These are phyloP conservation scores for Boletales sp. DNA, from an alignment of 768 basidiomycete species.

Conservation along the genomic window DNA sequence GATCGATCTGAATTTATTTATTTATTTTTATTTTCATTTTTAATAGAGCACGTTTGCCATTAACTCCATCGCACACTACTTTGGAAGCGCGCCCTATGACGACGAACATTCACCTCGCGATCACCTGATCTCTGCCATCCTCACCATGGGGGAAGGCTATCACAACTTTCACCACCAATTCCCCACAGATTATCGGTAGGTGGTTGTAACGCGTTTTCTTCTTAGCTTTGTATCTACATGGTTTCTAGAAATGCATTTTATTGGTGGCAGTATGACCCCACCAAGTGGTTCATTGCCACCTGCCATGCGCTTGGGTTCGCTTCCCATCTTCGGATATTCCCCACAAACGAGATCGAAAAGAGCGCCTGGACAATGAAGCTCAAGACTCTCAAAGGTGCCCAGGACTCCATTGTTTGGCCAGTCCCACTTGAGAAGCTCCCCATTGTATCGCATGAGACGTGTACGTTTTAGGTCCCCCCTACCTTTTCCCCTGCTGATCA, in stretches of 20 bases:
- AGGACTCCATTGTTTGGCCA: constrained; percentile 66
- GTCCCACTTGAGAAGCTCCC: constrained; percentile 56
- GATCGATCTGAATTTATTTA: constrained; percentile 4
- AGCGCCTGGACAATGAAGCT: constrained; percentile 81
- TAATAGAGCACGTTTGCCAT: constrained; percentile 82
- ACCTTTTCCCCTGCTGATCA: not conserved
- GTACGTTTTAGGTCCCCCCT: constrained; percentile 40
- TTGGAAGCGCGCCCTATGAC: constrained; percentile 80
- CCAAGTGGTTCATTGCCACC: constrained; percentile 76
- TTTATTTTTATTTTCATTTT: too few relatives aligned
- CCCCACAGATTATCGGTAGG: constrained; percentile 60
- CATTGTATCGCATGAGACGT: constrained; percentile 77
- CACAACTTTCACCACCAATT: constrained; percentile 86
- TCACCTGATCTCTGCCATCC: constrained; percentile 74
- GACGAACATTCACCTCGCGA: constrained; percentile 76
- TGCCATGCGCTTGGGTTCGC: constrained; percentile 67
- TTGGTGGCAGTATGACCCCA: constrained; percentile 73
- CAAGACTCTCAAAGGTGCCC: constrained; percentile 61
- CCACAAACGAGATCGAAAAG: constrained; percentile 84
- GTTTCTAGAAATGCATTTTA: constrained; percentile 58
- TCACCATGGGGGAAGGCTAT: constrained; percentile 71
- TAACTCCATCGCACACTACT: constrained; percentile 84
- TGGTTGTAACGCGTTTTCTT: not conserved
- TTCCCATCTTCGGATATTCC: constrained; percentile 79
- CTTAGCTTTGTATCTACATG: constrained; percentile 1